A percentile compares a stretch with the other conserved stretches of the same genome.
These are phyloP conservation scores for Exophiala xenobiotica DNA, from an alignment of 2,329 filamentous ascomycete species.

Conservation along the genomic window DNA sequence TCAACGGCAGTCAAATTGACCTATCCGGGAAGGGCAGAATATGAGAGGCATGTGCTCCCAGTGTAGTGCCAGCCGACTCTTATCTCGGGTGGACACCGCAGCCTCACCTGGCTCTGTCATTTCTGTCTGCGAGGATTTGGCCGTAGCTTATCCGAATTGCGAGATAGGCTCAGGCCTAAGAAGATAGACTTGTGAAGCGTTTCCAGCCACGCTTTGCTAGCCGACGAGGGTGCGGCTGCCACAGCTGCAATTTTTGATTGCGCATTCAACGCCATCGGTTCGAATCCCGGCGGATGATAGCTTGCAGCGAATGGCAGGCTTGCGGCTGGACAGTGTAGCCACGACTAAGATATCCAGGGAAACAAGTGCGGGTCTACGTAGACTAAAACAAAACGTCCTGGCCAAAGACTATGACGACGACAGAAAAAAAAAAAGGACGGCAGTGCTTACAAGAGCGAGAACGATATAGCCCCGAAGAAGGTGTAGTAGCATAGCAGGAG, in stretches of 20 bases:
- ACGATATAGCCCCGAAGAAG: too few species aligned
- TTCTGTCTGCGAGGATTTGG: not conserved
- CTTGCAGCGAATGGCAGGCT: not conserved
- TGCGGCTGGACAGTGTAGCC: not conserved
- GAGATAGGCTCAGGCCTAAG: too few species aligned
- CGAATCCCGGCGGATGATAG: not conserved
- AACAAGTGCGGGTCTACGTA: not conserved
- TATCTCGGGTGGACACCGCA: not conserved
- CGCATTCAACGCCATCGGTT: not conserved
- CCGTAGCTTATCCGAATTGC: not conserved
- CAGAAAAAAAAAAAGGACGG: too few species aligned
- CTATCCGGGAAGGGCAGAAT: constrained; percentile 23
- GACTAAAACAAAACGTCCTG: too few species aligned
- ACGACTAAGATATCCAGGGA: not conserved
- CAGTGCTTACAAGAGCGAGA: too few species aligned
- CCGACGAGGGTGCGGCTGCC: not conserved
- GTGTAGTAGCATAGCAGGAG: too few species aligned
- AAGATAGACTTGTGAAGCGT: too few species aligned
- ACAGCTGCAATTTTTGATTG: not conserved
- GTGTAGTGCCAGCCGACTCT: not conserved
- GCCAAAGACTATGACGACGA: too few species aligned
- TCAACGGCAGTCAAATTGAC: constrained; percentile 38
- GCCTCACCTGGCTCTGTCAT: too few species aligned
- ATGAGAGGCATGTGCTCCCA: not conserved
- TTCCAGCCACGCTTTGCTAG: not conserved